These are phyloP conservation scores for Mortierella polycephala DNA, from an alignment of 371 early-diverging fungal species.

Conservation along the genomic window DNA sequence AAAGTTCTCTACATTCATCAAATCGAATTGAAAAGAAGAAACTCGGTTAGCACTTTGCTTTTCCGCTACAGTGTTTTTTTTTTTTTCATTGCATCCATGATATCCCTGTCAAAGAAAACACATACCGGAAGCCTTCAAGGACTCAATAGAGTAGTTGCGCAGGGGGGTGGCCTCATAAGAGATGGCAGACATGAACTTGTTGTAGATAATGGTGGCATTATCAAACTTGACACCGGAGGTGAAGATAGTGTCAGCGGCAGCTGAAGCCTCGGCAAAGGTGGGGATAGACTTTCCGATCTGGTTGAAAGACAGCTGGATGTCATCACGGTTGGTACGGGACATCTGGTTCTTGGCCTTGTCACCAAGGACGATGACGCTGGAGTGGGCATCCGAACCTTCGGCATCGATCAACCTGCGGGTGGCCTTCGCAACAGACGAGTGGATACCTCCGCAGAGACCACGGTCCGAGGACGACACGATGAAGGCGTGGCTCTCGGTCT, in stretches of 20 bases:
- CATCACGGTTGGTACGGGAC: slow-evolving; percentile 75
- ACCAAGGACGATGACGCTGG: slow-evolving; percentile 82
- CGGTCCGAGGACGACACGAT: slow-evolving; percentile 95
- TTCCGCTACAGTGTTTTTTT: not conserved
- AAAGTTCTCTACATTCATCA: slow-evolving; percentile 74
- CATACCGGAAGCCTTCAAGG: slow-evolving; percentile 82
- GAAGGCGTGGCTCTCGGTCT: slow-evolving; percentile 70
- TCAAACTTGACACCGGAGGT: slow-evolving; percentile 75
- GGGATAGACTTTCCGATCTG: slow-evolving; percentile 93
- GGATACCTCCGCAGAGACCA: slow-evolving; percentile 99
- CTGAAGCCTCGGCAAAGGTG: slow-evolving; percentile 89
- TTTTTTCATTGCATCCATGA: not conserved
- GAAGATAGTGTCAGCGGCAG: slow-evolving; percentile 85
- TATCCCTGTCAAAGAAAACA: not conserved
- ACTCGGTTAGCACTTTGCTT: not conserved
- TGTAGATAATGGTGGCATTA: slow-evolving; percentile 87
- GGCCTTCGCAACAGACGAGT: slow-evolving; percentile 93
- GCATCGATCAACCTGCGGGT: slow-evolving; percentile 69
- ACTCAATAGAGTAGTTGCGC: slow-evolving; percentile 71
- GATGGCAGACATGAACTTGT: slow-evolving; percentile 94
- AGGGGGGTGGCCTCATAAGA: slow-evolving; percentile 87
- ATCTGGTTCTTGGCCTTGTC: slow-evolving; percentile 96
- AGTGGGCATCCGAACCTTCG: slow-evolving; percentile 57
- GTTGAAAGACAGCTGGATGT: slow-evolving; percentile 87
- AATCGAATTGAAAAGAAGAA: not conserved